Conservation (phyloP, 345 rosid species). For the Melastoma malabathricum region DNA sequence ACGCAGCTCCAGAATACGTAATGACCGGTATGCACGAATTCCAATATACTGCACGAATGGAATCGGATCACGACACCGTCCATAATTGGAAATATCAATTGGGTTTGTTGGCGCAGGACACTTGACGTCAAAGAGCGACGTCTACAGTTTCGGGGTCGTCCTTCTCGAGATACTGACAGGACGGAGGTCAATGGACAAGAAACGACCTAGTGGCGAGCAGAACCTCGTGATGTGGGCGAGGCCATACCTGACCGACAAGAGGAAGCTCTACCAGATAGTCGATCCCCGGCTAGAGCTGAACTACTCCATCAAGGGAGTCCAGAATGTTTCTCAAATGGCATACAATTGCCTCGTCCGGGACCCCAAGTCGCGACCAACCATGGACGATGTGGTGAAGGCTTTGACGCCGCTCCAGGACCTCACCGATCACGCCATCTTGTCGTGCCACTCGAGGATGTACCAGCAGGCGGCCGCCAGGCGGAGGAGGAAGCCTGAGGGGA, state of each 20-base stretch:
- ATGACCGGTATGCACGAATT: slow-evolving; percentile 41
- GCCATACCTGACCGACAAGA: slow-evolving; percentile 66
- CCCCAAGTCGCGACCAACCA: slow-evolving; percentile 58
- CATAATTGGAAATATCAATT: too few relatives aligned
- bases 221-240: slow-evolving; percentile 91
- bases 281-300: slow-evolving; percentile 86
- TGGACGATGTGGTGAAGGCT: slow-evolving; percentile 55
- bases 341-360: slow-evolving; percentile 53
- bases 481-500: slow-evolving; percentile 42
- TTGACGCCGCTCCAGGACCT: slow-evolving; percentile 56
- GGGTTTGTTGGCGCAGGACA: slow-evolving; percentile 37
- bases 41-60: too few relatives aligned
- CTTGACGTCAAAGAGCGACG: slow-evolving; percentile 87
- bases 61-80: too few relatives aligned
- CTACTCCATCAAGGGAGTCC: slow-evolving; percentile 69
- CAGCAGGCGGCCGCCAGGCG: slow-evolving; percentile 44
- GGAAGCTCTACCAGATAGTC: slow-evolving; percentile 59
- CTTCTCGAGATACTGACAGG: slow-evolving; percentile 87
- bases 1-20: slow-evolving; percentile 77
- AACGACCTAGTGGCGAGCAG: slow-evolving; percentile 74
- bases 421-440: slow-evolving; percentile 50
- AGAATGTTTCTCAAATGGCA: slow-evolving; percentile 60
- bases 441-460: slow-evolving; percentile 40
- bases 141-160: slow-evolving; percentile 91
- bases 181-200: slow-evolving; percentile 94